Evolutionary conservation across 179 eudicot genomes (phyloP).

Genomic region (Pouteria campechiana): DNA sequence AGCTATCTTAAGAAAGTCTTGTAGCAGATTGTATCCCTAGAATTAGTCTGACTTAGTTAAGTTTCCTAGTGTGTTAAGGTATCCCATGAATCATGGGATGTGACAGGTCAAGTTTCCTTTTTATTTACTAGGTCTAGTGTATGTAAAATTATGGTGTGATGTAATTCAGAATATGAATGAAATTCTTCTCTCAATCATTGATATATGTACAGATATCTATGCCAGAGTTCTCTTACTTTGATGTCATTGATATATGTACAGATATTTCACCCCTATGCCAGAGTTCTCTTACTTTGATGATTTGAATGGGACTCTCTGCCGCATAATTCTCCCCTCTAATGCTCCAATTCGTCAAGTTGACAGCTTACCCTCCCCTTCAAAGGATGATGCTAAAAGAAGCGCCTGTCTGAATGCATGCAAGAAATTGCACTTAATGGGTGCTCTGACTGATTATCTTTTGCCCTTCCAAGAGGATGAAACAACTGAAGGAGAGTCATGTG

Average conservation of each 20-base stretch:
- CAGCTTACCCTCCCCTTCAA: conserved; percentile 61
- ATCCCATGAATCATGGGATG: no score
- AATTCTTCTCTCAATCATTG: no score
- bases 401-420: conserved; percentile 93
- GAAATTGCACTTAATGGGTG: conserved; percentile 78
- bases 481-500: no score
- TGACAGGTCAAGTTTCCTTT: no score
- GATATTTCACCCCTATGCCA: conserved; percentile 76
- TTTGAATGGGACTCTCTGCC: conserved; percentile 61
- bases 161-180: no score
- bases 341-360: conserved; percentile 68
- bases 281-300: conserved; percentile 50
- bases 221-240: not conserved
- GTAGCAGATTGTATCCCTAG: no score
- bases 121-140: no score
- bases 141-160: no score
- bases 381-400: conserved; percentile 76
- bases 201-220: not conserved
- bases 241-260: conserved; percentile 4
- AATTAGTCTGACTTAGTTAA: no score
- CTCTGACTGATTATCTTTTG: conserved; percentile 75
- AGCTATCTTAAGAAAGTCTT: no score
- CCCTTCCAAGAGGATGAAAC: conserved; percentile 52
- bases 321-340: conserved; percentile 76
- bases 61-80: no score